Evolutionary conservation across 1,139 yeast genomes (phyloP).

Genomic region (Groenewaldozyma sp.): DNA sequence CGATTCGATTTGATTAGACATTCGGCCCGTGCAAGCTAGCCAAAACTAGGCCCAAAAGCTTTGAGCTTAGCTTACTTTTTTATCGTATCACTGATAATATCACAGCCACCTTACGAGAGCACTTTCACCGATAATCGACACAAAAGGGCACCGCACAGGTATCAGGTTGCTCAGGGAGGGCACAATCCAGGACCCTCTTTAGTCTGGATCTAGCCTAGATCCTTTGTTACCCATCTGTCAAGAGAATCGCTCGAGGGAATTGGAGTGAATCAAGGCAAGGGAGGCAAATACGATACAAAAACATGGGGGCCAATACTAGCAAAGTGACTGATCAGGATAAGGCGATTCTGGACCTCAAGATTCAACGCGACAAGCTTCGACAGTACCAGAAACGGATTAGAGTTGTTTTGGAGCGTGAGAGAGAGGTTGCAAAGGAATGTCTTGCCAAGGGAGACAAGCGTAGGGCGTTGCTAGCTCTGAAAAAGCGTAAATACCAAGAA

Average conservation of each 20-base stretch:
- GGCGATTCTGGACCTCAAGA: conserved; percentile 76
- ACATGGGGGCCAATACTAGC: conserved; percentile 35
- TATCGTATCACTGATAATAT: too few relatives aligned
- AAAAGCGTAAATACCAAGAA: conserved; percentile 76
- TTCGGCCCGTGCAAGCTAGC: too few relatives aligned
- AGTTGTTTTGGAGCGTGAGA: conserved; percentile 48
- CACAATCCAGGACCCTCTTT: neutral
- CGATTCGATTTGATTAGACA: too few relatives aligned
- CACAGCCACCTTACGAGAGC: too few relatives aligned
- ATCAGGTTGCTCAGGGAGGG: too few relatives aligned
- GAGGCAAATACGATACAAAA: too few relatives aligned
- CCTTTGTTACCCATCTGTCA: neutral
- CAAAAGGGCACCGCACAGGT: too few relatives aligned
- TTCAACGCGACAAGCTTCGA: conserved; percentile 76
- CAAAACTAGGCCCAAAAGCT: too few relatives aligned
- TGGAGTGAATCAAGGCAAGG: neutral
- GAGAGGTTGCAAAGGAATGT: conserved; percentile 49
- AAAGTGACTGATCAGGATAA: conserved; percentile 71
- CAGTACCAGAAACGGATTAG: conserved; percentile 61
- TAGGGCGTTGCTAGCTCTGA: conserved; percentile 60
- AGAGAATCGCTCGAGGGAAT: neutral
- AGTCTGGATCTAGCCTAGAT: neutral
- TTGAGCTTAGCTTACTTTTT: too few relatives aligned
- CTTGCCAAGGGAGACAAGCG: conserved; percentile 44
- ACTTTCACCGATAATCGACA: too few relatives aligned